phyloP scores from a whole-genome alignment of 352 stramenopile genomes.

The Lagenidium giganteum region DNA sequence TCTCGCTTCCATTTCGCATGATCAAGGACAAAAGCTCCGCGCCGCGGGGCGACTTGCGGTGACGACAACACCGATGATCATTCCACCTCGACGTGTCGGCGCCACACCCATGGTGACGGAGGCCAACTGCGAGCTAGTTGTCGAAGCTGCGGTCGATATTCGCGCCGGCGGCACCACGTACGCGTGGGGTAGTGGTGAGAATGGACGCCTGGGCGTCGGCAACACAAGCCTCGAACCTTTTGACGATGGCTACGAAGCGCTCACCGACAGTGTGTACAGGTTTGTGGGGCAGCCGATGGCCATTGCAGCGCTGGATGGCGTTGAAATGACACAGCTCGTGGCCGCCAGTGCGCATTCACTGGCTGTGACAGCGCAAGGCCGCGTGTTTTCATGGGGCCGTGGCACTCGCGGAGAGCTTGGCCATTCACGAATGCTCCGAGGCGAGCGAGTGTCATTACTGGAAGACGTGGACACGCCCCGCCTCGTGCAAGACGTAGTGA shows the following conservation, averaged over 20 bases:
- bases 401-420: conserved; percentile 42
- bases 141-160: conserved; percentile 40
- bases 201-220: conserved; percentile 53
- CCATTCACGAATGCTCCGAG: conserved; percentile 9
- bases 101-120: too few relatives aligned
- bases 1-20: conserved; percentile 32
- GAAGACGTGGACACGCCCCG: conserved; percentile 3
- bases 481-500: too few relatives aligned
- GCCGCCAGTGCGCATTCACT: conserved; percentile 50
- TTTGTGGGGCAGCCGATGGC: conserved; percentile 37
- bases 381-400: conserved; percentile 61
- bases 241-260: conserved; percentile 59
- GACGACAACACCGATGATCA: conserved; percentile 19
- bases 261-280: conserved; percentile 60
- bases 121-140: conserved; percentile 32
- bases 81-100: conserved; percentile 20
- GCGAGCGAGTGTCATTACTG: too few relatives aligned
- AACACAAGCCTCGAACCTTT: conserved; percentile 17
- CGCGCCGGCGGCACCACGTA: conserved; percentile 47
- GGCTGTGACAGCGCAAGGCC: conserved; percentile 35
- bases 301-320: conserved; percentile 35
- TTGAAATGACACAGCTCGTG: conserved; percentile 41
- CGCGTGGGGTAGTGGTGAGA: conserved; percentile 57
- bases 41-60: conserved; percentile 16
- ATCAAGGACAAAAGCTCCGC: conserved; percentile 19